These are phyloP conservation scores for Laetiporus sulphureus DNA, from an alignment of 1,284 basidiomycete species.

Conservation along the genomic window DNA sequence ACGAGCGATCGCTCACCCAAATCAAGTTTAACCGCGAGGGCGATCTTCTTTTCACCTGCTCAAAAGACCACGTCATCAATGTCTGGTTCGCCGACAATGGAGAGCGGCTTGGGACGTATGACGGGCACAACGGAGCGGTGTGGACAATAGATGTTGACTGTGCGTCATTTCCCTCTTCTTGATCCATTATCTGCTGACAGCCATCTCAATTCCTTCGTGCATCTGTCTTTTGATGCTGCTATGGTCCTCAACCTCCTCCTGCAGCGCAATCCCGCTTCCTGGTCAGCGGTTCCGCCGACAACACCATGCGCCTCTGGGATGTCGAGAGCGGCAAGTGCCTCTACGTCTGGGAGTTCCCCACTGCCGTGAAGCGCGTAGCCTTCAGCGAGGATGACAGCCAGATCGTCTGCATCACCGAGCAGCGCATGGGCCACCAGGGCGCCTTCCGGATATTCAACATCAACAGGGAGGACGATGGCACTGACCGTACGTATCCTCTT, in stretches of 20 bases:
- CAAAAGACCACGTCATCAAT: constrained; percentile 94
- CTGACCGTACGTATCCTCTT: constrained; percentile 48
- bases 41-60: constrained; percentile 92
- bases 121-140: constrained; percentile 93
- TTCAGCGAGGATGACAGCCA: constrained; percentile 85
- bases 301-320: constrained; percentile 88
- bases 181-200: constrained; percentile 3
- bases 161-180: constrained; percentile 46
- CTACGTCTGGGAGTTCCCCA: constrained; percentile 95
- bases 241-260: neutral
- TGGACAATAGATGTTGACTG: constrained; percentile 97
- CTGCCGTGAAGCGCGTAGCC: constrained; percentile 92
- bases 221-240: neutral
- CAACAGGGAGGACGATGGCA: constrained; percentile 74
- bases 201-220: neutral
- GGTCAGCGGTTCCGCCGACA: constrained; percentile 88
- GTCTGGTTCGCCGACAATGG: constrained; percentile 99
- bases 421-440: constrained; percentile 88
- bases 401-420: constrained; percentile 93
- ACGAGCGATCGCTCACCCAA: constrained; percentile 97
- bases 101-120: constrained; percentile 94
- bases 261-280: constrained; percentile 84
- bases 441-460: constrained; percentile 89
- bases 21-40: constrained; percentile 96
- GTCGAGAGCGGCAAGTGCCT: constrained; percentile 89